Conservation (phyloP, 2,329 filamentous ascomycete species). For the Fusarium mexicanum region DNA sequence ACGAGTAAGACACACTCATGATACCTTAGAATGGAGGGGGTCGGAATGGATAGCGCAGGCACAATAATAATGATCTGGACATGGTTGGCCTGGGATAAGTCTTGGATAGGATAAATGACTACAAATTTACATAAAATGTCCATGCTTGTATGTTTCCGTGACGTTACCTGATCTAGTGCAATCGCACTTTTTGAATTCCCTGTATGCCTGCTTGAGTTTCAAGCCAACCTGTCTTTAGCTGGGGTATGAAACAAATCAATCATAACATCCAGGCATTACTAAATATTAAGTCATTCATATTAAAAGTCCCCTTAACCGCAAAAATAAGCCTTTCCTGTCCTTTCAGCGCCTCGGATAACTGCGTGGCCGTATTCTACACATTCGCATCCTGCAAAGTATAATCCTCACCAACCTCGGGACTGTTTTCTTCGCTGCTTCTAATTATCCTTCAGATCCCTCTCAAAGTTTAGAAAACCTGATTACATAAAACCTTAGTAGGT, state of each 20-base stretch:
- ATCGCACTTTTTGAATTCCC: not conserved
- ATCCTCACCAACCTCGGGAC: not conserved
- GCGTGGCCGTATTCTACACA: too few species aligned
- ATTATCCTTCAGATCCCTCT: not conserved
- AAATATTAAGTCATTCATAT: too few species aligned
- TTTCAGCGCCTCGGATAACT: not conserved
- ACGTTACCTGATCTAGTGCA: too few species aligned
- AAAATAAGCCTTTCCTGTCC: not conserved
- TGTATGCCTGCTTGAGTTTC: not conserved
- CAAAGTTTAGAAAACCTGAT: not conserved
- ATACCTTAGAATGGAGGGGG: not conserved
- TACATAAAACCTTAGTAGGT: not conserved
- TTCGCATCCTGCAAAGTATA: too few species aligned
- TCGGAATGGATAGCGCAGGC: not conserved
- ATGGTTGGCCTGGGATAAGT: slow-evolving; percentile 6
- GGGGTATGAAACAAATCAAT: not conserved
- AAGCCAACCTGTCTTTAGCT: not conserved
- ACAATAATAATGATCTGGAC: slow-evolving; percentile 21
- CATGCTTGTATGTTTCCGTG: not conserved
- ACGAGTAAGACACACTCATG: not conserved
- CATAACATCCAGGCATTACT: not conserved
- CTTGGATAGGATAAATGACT: slow-evolving; percentile 21
- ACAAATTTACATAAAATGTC: not conserved
- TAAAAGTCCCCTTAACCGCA: not conserved
- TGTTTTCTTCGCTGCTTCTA: not conserved